A percentile compares a stretch with the other conserved stretches of the same genome.
These are phyloP conservation scores for Arthrobotrys musiformis DNA, from an alignment of 2,329 filamentous ascomycete genomes.

Conservation along the genomic window DNA sequence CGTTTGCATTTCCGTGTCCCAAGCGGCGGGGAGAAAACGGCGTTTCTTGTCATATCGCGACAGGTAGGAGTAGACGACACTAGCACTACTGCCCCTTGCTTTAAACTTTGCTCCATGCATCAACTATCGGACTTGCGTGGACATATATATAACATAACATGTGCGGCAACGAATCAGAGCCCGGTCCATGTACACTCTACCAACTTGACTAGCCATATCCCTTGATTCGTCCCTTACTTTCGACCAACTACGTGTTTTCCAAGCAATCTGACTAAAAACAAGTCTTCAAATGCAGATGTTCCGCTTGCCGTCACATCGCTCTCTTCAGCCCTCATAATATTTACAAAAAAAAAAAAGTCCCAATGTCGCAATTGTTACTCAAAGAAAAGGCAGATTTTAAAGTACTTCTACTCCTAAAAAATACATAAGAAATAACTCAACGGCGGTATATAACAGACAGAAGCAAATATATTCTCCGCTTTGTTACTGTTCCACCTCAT, in stretches of 20 bases:
- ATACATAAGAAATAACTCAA: not conserved
- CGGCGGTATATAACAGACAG: not conserved
- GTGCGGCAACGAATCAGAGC: not conserved
- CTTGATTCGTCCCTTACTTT: constrained; percentile 27
- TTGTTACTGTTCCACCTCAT: constrained; percentile 50
- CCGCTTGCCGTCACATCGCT: constrained; percentile 12
- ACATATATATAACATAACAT: constrained; percentile 2
- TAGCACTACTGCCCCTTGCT: constrained; percentile 50
- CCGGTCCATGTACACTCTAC: not conserved
- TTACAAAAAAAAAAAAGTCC: not conserved
- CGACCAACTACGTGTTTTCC: not conserved
- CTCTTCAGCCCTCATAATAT: constrained; percentile 17
- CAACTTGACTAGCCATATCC: not conserved
- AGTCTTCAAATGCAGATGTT: constrained; percentile 2
- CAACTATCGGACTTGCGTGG: not conserved
- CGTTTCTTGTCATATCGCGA: constrained; percentile 7
- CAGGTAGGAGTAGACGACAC: constrained; percentile 21
- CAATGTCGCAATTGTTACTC: constrained; percentile 55
- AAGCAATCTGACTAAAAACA: not conserved
- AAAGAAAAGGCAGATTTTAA: constrained; percentile 37
- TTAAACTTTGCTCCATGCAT: constrained; percentile 31
- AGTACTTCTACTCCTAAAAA: not conserved
- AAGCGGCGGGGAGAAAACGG: constrained; percentile 26
- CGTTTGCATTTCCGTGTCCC: constrained; percentile 22
- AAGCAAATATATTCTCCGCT: constrained; percentile 20